Evolutionary conservation across 768 basidiomycete species (phyloP).

Genomic region (Amanita polypyramis): DNA sequence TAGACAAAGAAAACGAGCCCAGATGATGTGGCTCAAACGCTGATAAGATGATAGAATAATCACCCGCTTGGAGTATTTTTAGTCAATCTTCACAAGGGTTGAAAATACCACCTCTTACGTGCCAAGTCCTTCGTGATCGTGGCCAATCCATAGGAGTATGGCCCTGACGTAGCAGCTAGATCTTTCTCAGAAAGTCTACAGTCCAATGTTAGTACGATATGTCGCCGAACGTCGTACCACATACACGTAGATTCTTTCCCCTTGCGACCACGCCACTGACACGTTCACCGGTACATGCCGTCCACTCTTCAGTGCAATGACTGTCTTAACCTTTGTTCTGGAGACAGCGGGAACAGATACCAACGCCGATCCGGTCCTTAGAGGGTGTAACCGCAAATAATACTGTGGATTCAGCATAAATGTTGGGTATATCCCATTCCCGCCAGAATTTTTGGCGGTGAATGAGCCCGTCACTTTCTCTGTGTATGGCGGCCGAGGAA

Average conservation of each 20-base stretch:
- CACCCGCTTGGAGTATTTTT: slow-evolving; percentile 41
- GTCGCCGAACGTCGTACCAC: slow-evolving; percentile 16
- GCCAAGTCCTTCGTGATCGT: slow-evolving; percentile 37
- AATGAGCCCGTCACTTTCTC: slow-evolving; percentile 43
- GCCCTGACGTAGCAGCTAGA: slow-evolving; percentile 61
- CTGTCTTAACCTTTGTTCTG: slow-evolving; percentile 23
- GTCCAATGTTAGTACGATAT: background rate
- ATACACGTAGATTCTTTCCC: slow-evolving; percentile 66
- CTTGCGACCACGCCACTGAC: slow-evolving; percentile 64
- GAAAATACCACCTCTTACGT: background rate
- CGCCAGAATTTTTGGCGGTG: slow-evolving; percentile 68
- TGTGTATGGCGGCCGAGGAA: slow-evolving; percentile 26
- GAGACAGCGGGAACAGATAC: background rate
- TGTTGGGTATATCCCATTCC: slow-evolving; percentile 68
- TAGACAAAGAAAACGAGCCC: slow-evolving; percentile 53
- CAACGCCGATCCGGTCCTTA: slow-evolving; percentile 7
- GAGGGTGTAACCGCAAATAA: slow-evolving; percentile 45
- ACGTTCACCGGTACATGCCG: slow-evolving; percentile 68
- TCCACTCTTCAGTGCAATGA: slow-evolving; percentile 40
- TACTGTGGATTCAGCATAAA: slow-evolving; percentile 93
- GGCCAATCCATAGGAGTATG: slow-evolving; percentile 74
- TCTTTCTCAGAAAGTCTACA: slow-evolving; percentile 54
- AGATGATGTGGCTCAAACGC: slow-evolving; percentile 67
- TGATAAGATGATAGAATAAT: slow-evolving; percentile 79
- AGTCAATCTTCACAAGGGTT: background rate